A percentile compares a stretch with the other conserved stretches of the same genome.
Conservation (phyloP, 208 protist genomes). For the Porcisia hertigi region DNA sequence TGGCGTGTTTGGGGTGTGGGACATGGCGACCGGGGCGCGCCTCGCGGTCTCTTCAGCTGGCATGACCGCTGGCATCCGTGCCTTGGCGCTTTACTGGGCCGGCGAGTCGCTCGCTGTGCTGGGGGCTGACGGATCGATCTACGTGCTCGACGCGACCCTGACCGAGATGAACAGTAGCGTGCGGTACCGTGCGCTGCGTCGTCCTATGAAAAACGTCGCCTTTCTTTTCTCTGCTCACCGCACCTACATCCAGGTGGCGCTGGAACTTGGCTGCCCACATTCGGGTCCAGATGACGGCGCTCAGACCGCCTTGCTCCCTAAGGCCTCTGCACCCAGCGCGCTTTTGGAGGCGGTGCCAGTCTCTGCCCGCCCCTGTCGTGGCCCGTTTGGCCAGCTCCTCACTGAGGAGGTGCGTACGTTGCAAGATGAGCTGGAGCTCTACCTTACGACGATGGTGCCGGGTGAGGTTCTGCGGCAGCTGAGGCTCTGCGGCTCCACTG, state of each 20-base stretch:
- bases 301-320: not conserved
- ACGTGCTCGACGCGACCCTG: slow-evolving; percentile 56
- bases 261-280: slow-evolving; percentile 18
- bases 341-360: slow-evolving; percentile 39
- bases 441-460: slow-evolving; percentile 78
- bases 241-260: slow-evolving; percentile 66
- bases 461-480: slow-evolving; percentile 28
- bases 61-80: slow-evolving; percentile 24
- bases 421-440: slow-evolving; percentile 72
- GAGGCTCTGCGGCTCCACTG: slow-evolving; percentile 3
- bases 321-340: slow-evolving; percentile 32
- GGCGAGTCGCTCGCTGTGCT: slow-evolving; percentile 56
- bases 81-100: slow-evolving; percentile 44
- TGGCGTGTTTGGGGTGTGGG: slow-evolving; percentile 64
- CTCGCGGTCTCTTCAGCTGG: slow-evolving; percentile 41
- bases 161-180: slow-evolving; percentile 68
- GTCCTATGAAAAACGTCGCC: slow-evolving; percentile 69
- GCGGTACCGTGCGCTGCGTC: slow-evolving; percentile 51
- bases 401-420: slow-evolving; percentile 46
- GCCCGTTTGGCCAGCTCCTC: slow-evolving; percentile 80
- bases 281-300: not conserved
- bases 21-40: slow-evolving; percentile 48
- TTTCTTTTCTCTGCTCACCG: slow-evolving; percentile 75
- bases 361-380: slow-evolving; percentile 55
- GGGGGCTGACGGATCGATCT: slow-evolving; percentile 50